A percentile compares a stretch with the other conserved stretches of the same genome.
phyloP scores from a whole-genome alignment of 768 basidiomycete species.

The Rhodotorula babjevae region DNA sequence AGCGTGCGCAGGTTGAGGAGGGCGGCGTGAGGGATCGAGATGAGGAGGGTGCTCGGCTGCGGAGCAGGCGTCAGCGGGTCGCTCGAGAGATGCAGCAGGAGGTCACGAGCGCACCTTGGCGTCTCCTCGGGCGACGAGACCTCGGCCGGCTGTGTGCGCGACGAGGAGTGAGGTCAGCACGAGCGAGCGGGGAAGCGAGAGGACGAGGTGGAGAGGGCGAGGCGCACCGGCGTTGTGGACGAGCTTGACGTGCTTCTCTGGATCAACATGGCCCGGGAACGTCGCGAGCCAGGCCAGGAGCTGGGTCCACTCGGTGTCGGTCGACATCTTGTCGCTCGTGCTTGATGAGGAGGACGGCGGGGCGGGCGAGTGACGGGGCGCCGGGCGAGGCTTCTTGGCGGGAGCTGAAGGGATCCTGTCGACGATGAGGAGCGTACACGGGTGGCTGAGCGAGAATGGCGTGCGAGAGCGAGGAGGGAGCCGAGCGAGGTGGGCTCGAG shows the following conservation, averaged over 20 bases:
- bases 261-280: background rate
- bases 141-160: slow-evolving; percentile 20
- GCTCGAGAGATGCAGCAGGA: background rate
- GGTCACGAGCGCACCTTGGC: slow-evolving; percentile 1
- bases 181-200: too few species aligned
- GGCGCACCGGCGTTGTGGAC: slow-evolving; percentile 27
- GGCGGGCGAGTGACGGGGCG: background rate
- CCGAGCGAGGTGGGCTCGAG: too few species aligned
- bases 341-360: background rate
- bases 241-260: slow-evolving; percentile 11
- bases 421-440: too few species aligned
- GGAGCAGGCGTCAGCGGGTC: background rate
- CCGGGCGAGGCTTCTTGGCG: too few species aligned
- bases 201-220: too few species aligned
- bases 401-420: too few species aligned
- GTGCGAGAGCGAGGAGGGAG: too few species aligned
- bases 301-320: slow-evolving; percentile 10
- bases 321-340: background rate
- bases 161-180: background rate
- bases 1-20: slow-evolving; percentile 73
- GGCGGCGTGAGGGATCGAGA: slow-evolving; percentile 65
- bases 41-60: slow-evolving; percentile 58
- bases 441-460: too few species aligned
- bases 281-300: slow-evolving; percentile 15
- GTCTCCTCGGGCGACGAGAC: slow-evolving; percentile 28